phyloP scores from a whole-genome alignment of 495 filamentous ascomycete species.

The Hypoxylon lienhwacheense region DNA sequence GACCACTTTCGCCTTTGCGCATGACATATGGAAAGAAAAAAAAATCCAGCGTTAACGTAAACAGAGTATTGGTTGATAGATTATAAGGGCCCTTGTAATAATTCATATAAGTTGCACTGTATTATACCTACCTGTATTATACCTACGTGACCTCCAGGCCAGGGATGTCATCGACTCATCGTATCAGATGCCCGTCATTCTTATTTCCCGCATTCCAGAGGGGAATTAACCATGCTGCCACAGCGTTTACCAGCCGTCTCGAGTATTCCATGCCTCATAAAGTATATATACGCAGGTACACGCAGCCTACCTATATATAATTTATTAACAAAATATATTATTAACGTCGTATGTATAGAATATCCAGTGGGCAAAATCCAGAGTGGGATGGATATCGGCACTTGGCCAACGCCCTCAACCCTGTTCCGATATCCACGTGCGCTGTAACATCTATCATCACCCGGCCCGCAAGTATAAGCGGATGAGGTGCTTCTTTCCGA shows the following conservation, averaged over 20 bases:
- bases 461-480: conserved; percentile 27
- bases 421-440: conserved; percentile 30
- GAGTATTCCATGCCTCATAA: background rate
- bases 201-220: conserved; percentile 20
- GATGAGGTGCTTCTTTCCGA: conserved; percentile 32
- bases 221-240: conserved; percentile 15
- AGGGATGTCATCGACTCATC: conserved; percentile 26
- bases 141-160: conserved; percentile 8
- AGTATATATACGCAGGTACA: conserved; percentile 8
- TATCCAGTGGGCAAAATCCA: conserved; percentile 13
- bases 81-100: conserved; percentile 16
- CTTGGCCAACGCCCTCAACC: conserved; percentile 20
- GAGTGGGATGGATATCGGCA: conserved; percentile 28
- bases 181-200: conserved; percentile 36
- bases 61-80: conserved; percentile 9
- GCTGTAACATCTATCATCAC: conserved; percentile 26
- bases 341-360: background rate
- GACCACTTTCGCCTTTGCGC: conserved; percentile 5
- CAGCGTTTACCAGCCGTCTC: background rate
- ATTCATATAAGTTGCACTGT: background rate
- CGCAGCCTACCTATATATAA: conserved; percentile 8
- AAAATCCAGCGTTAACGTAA: background rate
- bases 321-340: background rate
- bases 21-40: conserved; percentile 3
- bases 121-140: conserved; percentile 10